phyloP scores from a whole-genome alignment of 305 asterid genomes.

The Rubia tinctorum region DNA sequence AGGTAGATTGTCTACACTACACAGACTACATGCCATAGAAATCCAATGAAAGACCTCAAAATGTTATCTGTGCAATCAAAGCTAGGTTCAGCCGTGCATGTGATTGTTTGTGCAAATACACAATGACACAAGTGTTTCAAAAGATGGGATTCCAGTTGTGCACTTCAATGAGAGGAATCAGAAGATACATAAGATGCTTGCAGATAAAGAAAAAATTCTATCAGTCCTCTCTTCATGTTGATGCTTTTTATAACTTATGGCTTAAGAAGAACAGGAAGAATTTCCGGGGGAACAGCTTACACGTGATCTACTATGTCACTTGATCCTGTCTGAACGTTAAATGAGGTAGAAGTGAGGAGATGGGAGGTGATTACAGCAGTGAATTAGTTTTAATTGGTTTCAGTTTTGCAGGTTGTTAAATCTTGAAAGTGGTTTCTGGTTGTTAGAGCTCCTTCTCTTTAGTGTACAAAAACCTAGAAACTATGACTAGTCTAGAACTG shows the following conservation, averaged over 20 bases:
- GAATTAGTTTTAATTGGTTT: neutral
- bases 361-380: neutral
- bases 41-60: neutral
- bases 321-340: too few relatives aligned
- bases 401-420: neutral
- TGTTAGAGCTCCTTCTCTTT: too few relatives aligned
- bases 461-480: too few relatives aligned
- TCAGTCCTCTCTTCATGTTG: neutral
- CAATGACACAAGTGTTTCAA: neutral
- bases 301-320: neutral
- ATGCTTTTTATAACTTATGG: neutral
- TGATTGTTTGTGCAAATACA: neutral
- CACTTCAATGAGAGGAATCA: neutral
- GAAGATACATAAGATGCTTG: neutral
- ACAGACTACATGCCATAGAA: neutral
- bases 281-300: neutral
- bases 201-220: neutral
- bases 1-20: neutral
- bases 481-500: too few relatives aligned
- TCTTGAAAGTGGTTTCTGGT: too few relatives aligned
- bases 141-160: neutral
- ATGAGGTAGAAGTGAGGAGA: too few relatives aligned
- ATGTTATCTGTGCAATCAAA: neutral
- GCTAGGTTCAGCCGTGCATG: neutral
- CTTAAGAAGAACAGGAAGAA: neutral